phyloP scores from a whole-genome alignment of 805 yeast genomes.

The Metschnikowia peoriensis region DNA sequence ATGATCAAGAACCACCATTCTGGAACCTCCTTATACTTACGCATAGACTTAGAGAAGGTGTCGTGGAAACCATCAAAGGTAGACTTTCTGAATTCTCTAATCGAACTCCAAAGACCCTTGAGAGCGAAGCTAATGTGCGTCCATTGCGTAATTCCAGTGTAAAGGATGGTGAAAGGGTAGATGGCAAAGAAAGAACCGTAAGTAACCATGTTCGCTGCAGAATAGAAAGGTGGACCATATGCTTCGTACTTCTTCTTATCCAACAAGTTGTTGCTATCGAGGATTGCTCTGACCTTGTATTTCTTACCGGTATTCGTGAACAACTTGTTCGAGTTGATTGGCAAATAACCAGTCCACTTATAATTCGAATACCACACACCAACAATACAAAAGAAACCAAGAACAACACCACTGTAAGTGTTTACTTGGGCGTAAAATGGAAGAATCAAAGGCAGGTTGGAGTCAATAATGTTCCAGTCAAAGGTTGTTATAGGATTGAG shows the following conservation, averaged over 20 bases:
- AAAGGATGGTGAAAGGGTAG: slow-evolving; percentile 24
- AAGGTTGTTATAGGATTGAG: slow-evolving; percentile 59
- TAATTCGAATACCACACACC: slow-evolving; percentile 52
- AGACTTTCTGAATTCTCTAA: slow-evolving; percentile 17
- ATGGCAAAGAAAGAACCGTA: slow-evolving; percentile 30
- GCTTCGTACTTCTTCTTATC: slow-evolving; percentile 22
- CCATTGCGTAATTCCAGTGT: neutral
- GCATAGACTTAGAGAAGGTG: slow-evolving; percentile 56
- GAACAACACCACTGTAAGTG: slow-evolving; percentile 21
- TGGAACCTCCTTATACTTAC: slow-evolving; percentile 36
- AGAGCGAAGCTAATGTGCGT: slow-evolving; percentile 4
- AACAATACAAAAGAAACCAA: slow-evolving; percentile 52
- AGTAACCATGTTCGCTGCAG: slow-evolving; percentile 28
- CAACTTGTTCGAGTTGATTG: slow-evolving; percentile 13
- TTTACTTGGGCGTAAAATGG: slow-evolving; percentile 10
- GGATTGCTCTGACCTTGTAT: slow-evolving; percentile 1
- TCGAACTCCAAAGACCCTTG: slow-evolving; percentile 8
- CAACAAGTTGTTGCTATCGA: slow-evolving; percentile 10
- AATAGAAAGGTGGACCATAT: slow-evolving; percentile 30
- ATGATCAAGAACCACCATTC: slow-evolving; percentile 42
- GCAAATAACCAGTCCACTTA: slow-evolving; percentile 59
- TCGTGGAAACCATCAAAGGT: slow-evolving; percentile 22
- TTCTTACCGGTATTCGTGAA: slow-evolving; percentile 10
- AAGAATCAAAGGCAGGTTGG: slow-evolving; percentile 15
- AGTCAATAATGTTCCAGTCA: slow-evolving; percentile 63